Evolutionary conservation across 768 basidiomycete species (phyloP).

Genomic region (Lactarius hatsudake): DNA sequence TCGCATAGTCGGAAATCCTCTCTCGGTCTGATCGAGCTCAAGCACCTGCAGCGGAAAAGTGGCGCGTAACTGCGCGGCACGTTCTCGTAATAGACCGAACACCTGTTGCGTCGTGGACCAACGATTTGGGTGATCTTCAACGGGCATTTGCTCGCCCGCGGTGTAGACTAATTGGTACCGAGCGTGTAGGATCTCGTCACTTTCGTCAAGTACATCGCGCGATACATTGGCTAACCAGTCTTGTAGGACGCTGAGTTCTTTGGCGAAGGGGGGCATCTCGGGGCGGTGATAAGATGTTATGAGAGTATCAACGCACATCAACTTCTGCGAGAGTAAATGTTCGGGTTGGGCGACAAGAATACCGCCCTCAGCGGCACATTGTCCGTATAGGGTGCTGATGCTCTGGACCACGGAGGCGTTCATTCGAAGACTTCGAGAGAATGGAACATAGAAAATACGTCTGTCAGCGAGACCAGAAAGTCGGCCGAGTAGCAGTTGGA

Average conservation of each 20-base stretch:
- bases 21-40: background rate
- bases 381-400: constrained; percentile 36
- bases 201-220: constrained; percentile 16
- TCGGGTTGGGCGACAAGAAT: constrained; percentile 51
- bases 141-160: constrained; percentile 36
- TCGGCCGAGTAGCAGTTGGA: constrained; percentile 44
- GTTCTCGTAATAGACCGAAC: constrained; percentile 33
- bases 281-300: background rate
- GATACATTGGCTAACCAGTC: background rate
- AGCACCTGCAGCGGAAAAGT: background rate
- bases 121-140: constrained; percentile 43
- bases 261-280: background rate
- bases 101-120: constrained; percentile 44
- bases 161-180: constrained; percentile 50
- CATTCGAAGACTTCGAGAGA: constrained; percentile 41
- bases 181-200: constrained; percentile 41
- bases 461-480: constrained; percentile 45
- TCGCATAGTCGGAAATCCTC: constrained; percentile 13
- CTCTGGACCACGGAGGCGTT: constrained; percentile 17
- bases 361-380: constrained; percentile 41
- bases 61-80: constrained; percentile 8
- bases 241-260: background rate
- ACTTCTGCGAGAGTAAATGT: constrained; percentile 50
- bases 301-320: constrained; percentile 45
- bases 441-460: constrained; percentile 48